Conservation (phyloP, 805 yeast genomes). For the Torulaspora microellipsoides region DNA sequence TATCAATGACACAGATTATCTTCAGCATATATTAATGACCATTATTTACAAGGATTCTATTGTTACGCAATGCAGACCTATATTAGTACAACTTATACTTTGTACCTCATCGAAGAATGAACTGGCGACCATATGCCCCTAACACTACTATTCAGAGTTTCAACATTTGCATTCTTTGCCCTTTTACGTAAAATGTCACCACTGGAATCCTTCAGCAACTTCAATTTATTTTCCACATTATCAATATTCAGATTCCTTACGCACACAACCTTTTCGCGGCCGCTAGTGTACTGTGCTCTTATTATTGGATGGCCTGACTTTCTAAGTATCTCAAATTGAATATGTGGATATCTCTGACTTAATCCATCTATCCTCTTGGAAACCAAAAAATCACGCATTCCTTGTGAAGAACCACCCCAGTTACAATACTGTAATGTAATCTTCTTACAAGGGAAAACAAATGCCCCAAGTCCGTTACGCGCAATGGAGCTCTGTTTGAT, state of each 20-base stretch:
- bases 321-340: slow-evolving; percentile 66
- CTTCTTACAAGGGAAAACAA: slow-evolving; percentile 67
- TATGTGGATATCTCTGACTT: slow-evolving; percentile 57
- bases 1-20: too few species aligned
- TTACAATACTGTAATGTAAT: slow-evolving; percentile 81
- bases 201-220: slow-evolving; percentile 58
- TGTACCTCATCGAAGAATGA: slow-evolving; percentile 44
- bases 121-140: slow-evolving; percentile 98
- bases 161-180: slow-evolving; percentile 69
- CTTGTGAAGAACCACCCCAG: slow-evolving; percentile 92
- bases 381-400: slow-evolving; percentile 66
- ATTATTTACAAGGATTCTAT: too few species aligned
- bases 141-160: slow-evolving; percentile 73
- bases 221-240: slow-evolving; percentile 60
- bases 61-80: too few species aligned
- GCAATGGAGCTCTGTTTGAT: slow-evolving; percentile 54
- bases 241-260: slow-evolving; percentile 65
- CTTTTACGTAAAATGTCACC: slow-evolving; percentile 58
- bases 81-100: slow-evolving; percentile 10
- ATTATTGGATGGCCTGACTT: slow-evolving; percentile 81
- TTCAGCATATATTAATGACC: too few species aligned
- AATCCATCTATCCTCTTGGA: slow-evolving; percentile 46
- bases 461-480: slow-evolving; percentile 75
- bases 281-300: slow-evolving; percentile 50
- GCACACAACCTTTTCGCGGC: slow-evolving; percentile 57